Base-by-base conservation (phyloP, 2,329 filamentous ascomycete species). In the Atkinsonella hypoxylon region DNA sequence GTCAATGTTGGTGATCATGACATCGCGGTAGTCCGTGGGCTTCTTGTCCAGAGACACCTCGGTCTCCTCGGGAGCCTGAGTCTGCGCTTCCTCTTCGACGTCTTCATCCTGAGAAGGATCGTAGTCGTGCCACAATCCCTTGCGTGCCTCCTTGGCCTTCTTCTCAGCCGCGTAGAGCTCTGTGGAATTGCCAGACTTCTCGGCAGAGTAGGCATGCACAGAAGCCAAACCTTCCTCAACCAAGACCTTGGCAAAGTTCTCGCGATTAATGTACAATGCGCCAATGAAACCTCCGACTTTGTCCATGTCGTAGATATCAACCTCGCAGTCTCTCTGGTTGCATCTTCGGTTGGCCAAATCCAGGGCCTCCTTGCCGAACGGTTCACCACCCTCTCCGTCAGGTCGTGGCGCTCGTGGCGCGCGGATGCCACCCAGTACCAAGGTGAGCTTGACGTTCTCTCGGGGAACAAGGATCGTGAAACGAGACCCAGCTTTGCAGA, bases 281-380 rank as follows among this genome's bases (percentile, higher is more conserved):
- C 93, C 93, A 58, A 98, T 97, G 74, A 98, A 98, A 38, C 93
- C 93, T 60, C 93, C 93, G 26, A 93, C 84, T 75, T 96, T 97
- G 76, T 98, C 93, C 58, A 89, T 87, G 61, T 90, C 89, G 66
- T 95, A 83, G 18, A 98, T 85, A 60, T 98, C 90, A 52, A 98
- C 87, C 68, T 97, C 91, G 46, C 93, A 90, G 67, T 98, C 93
- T 50, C 93, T 84, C 73, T 98, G 93, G 74, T 89, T 86, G 70
- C 86, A 89, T 52, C 90, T 82, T 61, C 81, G 84, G 69, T 88
- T 89, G 46, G 91, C 90, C 58, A 97, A 83, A 47, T 98, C 91
- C 55, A 95, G 79, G 3, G 91, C 91, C 71, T 98, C 93, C 66
- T 94, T 87, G 22, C 93, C 93, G 59, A 95, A 97, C 1, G 93